Conservation (phyloP, 306 rosid species). For the Cucurbita argyrosperma region DNA sequence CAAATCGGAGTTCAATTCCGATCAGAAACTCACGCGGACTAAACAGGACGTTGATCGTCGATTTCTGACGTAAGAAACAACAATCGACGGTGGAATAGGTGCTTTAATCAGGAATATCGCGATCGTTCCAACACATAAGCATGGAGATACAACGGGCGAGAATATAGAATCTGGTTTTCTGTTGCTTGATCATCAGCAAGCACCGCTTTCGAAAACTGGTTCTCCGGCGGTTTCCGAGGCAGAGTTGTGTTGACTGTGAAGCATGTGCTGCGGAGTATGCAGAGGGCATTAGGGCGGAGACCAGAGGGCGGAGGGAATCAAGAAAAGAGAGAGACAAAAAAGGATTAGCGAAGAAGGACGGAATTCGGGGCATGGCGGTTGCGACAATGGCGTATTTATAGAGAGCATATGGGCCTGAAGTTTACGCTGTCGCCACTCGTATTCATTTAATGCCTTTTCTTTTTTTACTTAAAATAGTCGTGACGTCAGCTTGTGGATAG, state of each 20-base stretch:
- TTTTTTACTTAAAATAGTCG: not conserved
- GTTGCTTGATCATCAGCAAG: conserved; percentile 31
- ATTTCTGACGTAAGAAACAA: not conserved
- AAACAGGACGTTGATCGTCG: not conserved
- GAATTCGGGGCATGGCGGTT: not conserved
- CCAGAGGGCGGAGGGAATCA: not conserved
- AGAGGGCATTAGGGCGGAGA: not conserved
- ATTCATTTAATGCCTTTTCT: not conserved
- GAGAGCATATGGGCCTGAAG: not conserved
- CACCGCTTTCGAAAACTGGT: conserved; percentile 28
- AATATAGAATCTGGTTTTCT: conserved; percentile 43
- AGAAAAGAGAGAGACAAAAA: not conserved
- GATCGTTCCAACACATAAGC: conserved; percentile 53
- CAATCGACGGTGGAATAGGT: not conserved
- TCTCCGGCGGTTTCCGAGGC: conserved; percentile 12
- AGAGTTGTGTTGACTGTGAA: not conserved
- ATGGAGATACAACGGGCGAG: conserved; percentile 43
- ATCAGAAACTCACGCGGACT: not conserved
- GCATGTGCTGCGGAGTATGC: not conserved
- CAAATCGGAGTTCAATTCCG: not conserved
- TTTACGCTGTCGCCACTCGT: not conserved
- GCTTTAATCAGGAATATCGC: conserved; percentile 22
- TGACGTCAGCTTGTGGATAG: not conserved
- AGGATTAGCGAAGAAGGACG: not conserved
- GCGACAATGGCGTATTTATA: not conserved